Conservation (phyloP, 2,329 filamentous ascomycete genomes). For the Fusarium continuum region DNA sequence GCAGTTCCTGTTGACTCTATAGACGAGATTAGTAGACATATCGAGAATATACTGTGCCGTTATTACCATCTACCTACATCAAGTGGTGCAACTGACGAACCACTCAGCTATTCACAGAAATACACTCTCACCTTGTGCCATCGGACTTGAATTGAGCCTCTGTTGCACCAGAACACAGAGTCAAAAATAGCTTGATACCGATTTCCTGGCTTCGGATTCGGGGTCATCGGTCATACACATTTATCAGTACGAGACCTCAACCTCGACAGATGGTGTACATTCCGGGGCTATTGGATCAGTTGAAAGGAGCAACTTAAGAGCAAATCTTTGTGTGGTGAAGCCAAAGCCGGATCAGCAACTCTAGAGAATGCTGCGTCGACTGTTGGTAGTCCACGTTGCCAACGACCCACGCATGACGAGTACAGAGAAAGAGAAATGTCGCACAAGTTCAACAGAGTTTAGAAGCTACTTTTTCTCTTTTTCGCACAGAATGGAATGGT, state of each 20-base stretch:
- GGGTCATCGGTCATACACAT: background rate
- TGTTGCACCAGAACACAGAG: background rate
- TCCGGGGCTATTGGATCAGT: background rate
- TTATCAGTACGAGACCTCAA: background rate
- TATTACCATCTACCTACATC: no score
- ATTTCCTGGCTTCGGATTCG: background rate
- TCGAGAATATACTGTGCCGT: no score
- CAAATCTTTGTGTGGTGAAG: background rate
- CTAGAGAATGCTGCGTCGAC: background rate
- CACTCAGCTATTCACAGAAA: no score
- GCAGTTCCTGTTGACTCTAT: background rate
- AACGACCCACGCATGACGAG: conserved; percentile 32
- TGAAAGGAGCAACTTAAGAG: no score
- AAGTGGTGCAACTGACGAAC: no score
- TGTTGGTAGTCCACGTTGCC: conserved; percentile 24
- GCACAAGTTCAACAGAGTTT: background rate
- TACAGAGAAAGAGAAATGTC: conserved; percentile 12
- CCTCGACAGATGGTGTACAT: background rate
- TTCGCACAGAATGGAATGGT: background rate
- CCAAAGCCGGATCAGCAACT: background rate
- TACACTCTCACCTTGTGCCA: background rate
- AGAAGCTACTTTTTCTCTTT: background rate
- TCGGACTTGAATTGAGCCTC: background rate
- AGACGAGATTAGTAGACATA: no score
- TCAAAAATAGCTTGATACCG: background rate